Conservation (phyloP, 164 flowering plant genomes). For the Brasenia schreberi region DNA sequence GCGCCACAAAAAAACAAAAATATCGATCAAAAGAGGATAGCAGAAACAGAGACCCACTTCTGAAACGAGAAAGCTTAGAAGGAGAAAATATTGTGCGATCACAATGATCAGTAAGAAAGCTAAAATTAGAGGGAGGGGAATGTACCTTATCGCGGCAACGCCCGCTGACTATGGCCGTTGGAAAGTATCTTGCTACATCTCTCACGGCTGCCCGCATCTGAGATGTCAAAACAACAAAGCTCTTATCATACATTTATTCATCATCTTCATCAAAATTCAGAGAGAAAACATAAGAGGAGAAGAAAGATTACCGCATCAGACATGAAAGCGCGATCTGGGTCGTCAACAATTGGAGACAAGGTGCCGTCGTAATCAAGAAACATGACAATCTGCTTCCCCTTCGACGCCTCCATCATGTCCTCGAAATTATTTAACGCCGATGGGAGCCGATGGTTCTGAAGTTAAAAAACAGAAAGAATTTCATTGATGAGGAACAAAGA, state of each 20-base stretch:
- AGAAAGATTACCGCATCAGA: slow-evolving; percentile 29
- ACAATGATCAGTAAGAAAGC: not conserved
- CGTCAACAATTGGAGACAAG: slow-evolving; percentile 75
- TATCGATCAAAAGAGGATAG: not conserved
- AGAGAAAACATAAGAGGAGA: not conserved
- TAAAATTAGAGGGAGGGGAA: slow-evolving; percentile 1
- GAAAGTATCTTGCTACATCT: slow-evolving; percentile 48
- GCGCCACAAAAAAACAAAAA: not conserved
- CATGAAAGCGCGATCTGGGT: slow-evolving; percentile 88
- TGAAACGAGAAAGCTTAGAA: not conserved
- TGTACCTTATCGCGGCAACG: slow-evolving; percentile 75
- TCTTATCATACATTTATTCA: too few relatives aligned
- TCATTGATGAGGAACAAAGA: not conserved
- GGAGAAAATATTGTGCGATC: not conserved
- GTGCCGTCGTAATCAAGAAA: slow-evolving; percentile 90
- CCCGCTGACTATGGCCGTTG: slow-evolving; percentile 81
- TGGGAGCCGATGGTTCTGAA: slow-evolving; percentile 44
- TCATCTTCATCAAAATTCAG: not conserved
- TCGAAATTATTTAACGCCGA: slow-evolving; percentile 73
- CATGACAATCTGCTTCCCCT: slow-evolving; percentile 77
- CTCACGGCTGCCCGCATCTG: slow-evolving; percentile 69
- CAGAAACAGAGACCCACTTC: not conserved
- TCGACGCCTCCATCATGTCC: slow-evolving; percentile 45
- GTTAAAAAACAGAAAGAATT: not conserved
- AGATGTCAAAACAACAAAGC: not conserved